These are phyloP conservation scores for Candida sanyaensis DNA, from an alignment of 1,139 yeast species.

Conservation along the genomic window DNA sequence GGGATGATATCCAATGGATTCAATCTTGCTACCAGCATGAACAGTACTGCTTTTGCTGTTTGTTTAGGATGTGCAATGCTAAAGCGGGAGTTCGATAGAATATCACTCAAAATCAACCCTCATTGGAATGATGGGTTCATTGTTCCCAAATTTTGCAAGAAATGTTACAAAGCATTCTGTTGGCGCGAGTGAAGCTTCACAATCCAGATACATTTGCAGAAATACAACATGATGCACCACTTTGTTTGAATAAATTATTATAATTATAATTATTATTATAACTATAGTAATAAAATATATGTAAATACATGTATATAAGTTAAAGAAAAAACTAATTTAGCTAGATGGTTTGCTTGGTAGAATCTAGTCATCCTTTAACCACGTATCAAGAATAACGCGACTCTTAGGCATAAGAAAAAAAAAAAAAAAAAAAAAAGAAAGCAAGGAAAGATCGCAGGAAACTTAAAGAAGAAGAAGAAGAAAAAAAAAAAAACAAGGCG, in stretches of 20 bases:
- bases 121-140: neutral
- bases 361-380: too few species aligned
- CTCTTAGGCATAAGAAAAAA: neutral
- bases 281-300: neutral
- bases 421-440: neutral
- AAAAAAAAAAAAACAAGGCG: neutral
- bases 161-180: constrained; percentile 14
- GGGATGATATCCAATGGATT: constrained; percentile 55
- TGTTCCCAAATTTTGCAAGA: constrained; percentile 13
- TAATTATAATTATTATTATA: neutral
- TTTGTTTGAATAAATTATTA: neutral
- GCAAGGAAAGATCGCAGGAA: neutral
- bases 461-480: neutral
- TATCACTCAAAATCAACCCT: constrained; percentile 10
- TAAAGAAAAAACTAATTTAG: neutral
- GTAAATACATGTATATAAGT: too few species aligned
- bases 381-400: too few species aligned
- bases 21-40: constrained; percentile 47
- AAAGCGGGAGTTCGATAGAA: constrained; percentile 55
- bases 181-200: constrained; percentile 8
- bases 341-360: neutral
- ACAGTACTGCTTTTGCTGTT: constrained; percentile 45
- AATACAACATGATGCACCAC: neutral
- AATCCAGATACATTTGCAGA: too few species aligned
- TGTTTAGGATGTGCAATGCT: constrained; percentile 64